Percentiles rank a stretch among this genome's conserved stretches.
phyloP scores from a whole-genome alignment of 371 early-diverging fungal species.

The Rhizomucor pusillus region DNA sequence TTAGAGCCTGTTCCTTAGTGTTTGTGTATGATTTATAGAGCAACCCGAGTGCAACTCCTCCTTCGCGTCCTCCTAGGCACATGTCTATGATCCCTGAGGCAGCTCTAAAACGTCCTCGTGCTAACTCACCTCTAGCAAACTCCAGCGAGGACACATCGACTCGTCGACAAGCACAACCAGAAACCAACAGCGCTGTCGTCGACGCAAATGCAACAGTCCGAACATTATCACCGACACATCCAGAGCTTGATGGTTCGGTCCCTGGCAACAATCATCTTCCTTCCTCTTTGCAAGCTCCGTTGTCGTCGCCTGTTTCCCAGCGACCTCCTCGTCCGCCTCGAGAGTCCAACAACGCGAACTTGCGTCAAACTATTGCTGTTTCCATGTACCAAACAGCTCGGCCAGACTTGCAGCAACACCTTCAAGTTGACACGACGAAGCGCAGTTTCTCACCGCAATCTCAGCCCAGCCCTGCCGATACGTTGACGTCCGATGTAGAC shows the following conservation, averaged over 20 bases:
- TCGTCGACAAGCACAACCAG: no score
- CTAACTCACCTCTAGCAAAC: conserved; percentile 33
- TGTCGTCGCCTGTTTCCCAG: conserved; percentile 2
- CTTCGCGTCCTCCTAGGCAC: conserved; percentile 37
- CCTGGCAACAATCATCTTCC: no score
- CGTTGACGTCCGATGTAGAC: no score
- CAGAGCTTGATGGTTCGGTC: not conserved
- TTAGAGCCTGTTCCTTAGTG: no score
- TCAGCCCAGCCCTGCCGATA: not conserved
- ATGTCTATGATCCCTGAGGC: conserved; percentile 46
- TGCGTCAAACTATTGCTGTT: not conserved
- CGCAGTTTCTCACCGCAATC: not conserved
- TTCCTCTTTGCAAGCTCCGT: not conserved
- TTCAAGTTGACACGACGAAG: no score
- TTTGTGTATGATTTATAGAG: not conserved
- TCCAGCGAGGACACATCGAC: no score
- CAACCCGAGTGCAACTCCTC: not conserved
- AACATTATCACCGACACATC: not conserved
- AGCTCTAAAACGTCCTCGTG: conserved; percentile 43
- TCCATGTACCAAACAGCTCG: conserved; percentile 5
- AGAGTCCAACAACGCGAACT: not conserved
- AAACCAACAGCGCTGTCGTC: not conserved
- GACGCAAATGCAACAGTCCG: not conserved
- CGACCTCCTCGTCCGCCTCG: conserved; percentile 14
- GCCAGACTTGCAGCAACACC: no score